Evolutionary conservation across 108 stramenopile species (phyloP).

Genomic region (Epipyxis sp.): DNA sequence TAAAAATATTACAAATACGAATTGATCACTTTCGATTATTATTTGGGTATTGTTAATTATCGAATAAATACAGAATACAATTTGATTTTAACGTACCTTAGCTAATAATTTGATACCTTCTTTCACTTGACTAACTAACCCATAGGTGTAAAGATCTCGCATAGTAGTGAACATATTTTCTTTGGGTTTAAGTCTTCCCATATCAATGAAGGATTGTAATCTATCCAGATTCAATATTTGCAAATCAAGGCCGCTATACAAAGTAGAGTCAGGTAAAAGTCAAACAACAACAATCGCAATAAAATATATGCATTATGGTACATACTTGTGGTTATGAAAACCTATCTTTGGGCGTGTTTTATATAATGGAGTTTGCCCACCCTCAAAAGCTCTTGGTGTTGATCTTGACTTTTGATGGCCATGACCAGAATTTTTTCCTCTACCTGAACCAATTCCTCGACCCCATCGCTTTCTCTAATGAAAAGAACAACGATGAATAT

Average conservation of each 20-base stretch:
- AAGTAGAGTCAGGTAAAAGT: not conserved
- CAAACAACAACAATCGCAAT: not conserved
- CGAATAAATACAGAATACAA: no score
- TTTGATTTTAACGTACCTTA: not conserved
- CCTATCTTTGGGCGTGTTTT: slow-evolving; percentile 91
- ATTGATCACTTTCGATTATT: no score
- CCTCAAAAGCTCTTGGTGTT: slow-evolving; percentile 78
- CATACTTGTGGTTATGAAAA: slow-evolving; percentile 78
- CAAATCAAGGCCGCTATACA: not conserved
- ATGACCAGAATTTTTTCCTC: slow-evolving; percentile 89
- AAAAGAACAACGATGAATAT: no score
- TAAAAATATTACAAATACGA: no score
- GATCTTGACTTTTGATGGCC: slow-evolving; percentile 87
- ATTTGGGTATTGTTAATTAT: no score
- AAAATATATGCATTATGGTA: not conserved
- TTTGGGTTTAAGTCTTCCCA: slow-evolving; percentile 74
- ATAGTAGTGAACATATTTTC: slow-evolving; percentile 68
- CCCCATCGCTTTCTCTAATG: slow-evolving; percentile 54
- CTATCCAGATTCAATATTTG: not conserved
- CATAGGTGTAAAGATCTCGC: slow-evolving; percentile 80
- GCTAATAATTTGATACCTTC: slow-evolving; percentile 75
- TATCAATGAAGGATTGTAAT: slow-evolving; percentile 70
- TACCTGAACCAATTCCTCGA: slow-evolving; percentile 86
- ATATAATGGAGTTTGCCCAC: slow-evolving; percentile 95
- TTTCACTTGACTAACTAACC: slow-evolving; percentile 71